Conservation (phyloP, 192 early-diverging fungal genomes). For the Bifiguratus adelaidae region DNA sequence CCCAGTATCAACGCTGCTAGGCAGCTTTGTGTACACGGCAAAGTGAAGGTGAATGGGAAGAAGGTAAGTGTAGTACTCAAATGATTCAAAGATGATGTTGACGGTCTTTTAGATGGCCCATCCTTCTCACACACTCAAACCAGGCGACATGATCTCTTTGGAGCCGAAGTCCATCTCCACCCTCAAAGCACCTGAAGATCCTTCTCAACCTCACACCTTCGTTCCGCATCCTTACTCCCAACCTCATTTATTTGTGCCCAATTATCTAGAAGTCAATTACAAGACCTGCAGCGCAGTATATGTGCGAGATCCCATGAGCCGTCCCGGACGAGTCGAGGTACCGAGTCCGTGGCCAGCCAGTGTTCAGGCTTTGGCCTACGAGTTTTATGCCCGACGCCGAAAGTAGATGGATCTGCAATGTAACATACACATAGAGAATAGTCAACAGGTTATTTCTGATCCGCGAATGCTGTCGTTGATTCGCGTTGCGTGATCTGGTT, state of each 20-base stretch:
- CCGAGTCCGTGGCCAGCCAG: slow-evolving; percentile 91
- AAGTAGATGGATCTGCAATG: too few relatives aligned
- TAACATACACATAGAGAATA: slow-evolving; percentile 30
- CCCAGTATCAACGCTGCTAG: slow-evolving; percentile 79
- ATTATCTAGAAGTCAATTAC: slow-evolving; percentile 97
- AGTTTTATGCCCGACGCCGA: slow-evolving; percentile 77
- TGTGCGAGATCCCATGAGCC: slow-evolving; percentile 78
- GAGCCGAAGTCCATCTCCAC: slow-evolving; percentile 61
- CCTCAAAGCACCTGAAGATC: slow-evolving; percentile 38
- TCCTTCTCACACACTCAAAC: slow-evolving; percentile 68
- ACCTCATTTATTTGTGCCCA: slow-evolving; percentile 93
- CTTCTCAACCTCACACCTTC: too few relatives aligned
- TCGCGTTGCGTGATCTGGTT: too few relatives aligned
- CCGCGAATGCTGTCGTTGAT: too few relatives aligned
- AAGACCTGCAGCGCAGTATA: slow-evolving; percentile 84
- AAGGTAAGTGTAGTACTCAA: slow-evolving; percentile 37
- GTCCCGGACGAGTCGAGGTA: slow-evolving; percentile 77
- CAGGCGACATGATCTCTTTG: slow-evolving; percentile 84
- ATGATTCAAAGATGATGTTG: background rate
- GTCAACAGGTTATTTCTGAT: too few relatives aligned
- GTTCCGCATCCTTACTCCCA: slow-evolving; percentile 65
- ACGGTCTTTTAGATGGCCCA: slow-evolving; percentile 38
- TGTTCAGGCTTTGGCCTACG: slow-evolving; percentile 82
- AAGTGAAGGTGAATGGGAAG: slow-evolving; percentile 88
- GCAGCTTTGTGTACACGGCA: slow-evolving; percentile 69